A percentile compares a stretch with the other conserved stretches of the same genome.
These are phyloP conservation scores for Euphorbia neoarborescens DNA, from an alignment of 441 rosid genomes.

Conservation along the genomic window DNA sequence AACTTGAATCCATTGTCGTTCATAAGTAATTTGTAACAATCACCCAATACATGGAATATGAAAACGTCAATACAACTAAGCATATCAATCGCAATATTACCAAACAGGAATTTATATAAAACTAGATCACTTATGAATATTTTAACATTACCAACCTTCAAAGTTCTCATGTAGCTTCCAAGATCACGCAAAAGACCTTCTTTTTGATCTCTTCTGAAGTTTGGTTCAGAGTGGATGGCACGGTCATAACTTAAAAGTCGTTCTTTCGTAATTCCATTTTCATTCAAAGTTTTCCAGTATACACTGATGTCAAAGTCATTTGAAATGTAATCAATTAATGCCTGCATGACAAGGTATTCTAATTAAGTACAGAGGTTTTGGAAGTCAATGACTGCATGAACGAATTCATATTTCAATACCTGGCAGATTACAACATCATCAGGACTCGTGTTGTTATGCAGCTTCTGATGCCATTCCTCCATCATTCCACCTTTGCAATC, in stretches of 20 bases:
- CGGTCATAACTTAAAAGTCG: slow-evolving; percentile 96
- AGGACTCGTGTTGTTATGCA: slow-evolving; percentile 98
- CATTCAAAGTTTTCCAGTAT: slow-evolving; percentile 95
- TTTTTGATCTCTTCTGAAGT: slow-evolving; percentile 67
- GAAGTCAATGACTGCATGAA: slow-evolving; percentile 15
- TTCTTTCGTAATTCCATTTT: slow-evolving; percentile 86
- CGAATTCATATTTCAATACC: slow-evolving; percentile 39
- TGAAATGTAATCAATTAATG: slow-evolving; percentile 68
- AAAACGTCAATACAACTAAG: slow-evolving; percentile 4
- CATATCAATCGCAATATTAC: background rate
- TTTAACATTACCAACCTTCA: slow-evolving; percentile 53
- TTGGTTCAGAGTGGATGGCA: slow-evolving; percentile 83
- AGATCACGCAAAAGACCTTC: slow-evolving; percentile 87
- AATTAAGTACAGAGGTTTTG: slow-evolving; percentile 15
- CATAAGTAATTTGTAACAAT: background rate
- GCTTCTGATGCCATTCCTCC: slow-evolving; percentile 99
- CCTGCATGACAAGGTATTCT: slow-evolving; percentile 45
- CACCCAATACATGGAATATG: slow-evolving; percentile 1
- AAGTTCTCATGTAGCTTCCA: slow-evolving; percentile 87
- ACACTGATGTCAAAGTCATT: slow-evolving; percentile 72
- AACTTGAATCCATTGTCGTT: slow-evolving; percentile 2
- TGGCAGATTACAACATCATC: slow-evolving; percentile 97
- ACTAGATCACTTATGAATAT: slow-evolving; percentile 4
- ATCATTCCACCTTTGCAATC: slow-evolving; percentile 96
- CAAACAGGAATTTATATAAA: background rate